A percentile compares a stretch with the other conserved stretches of the same genome.
Conservation (phyloP, 495 filamentous ascomycete genomes). For the Aspergillus sclerotiicarbonarius region DNA sequence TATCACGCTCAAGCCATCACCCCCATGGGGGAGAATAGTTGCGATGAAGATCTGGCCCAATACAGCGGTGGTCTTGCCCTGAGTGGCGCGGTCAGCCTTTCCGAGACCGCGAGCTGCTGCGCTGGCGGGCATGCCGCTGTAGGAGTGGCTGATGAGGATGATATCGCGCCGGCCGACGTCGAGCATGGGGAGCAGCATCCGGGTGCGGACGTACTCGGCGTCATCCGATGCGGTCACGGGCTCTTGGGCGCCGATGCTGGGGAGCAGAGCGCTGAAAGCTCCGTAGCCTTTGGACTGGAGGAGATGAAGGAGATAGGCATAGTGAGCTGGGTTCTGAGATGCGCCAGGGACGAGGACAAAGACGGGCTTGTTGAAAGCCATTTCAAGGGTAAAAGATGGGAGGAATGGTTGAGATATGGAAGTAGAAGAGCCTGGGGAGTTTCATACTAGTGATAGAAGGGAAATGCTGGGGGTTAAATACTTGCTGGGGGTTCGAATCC, state of each 20-base stretch:
- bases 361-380: background rate
- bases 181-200: background rate
- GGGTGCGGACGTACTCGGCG: background rate
- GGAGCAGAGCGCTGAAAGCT: background rate
- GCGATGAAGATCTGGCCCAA: constrained; percentile 4
- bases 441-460: too few relatives aligned
- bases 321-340: background rate
- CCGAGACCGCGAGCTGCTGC: background rate
- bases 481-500: too few relatives aligned
- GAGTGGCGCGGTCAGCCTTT: background rate
- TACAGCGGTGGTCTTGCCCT: background rate
- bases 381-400: background rate
- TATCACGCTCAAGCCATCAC: background rate
- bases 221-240: background rate
- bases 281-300: background rate
- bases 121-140: background rate
- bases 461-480: too few relatives aligned
- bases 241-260: background rate
- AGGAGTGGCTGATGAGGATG: constrained; percentile 5
- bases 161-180: background rate
- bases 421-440: too few relatives aligned
- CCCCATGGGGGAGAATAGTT: background rate
- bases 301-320: background rate
- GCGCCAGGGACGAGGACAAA: background rate
- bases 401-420: background rate